These are phyloP conservation scores for Allium sativum DNA, from an alignment of 106 monocot genomes.

Conservation along the genomic window DNA sequence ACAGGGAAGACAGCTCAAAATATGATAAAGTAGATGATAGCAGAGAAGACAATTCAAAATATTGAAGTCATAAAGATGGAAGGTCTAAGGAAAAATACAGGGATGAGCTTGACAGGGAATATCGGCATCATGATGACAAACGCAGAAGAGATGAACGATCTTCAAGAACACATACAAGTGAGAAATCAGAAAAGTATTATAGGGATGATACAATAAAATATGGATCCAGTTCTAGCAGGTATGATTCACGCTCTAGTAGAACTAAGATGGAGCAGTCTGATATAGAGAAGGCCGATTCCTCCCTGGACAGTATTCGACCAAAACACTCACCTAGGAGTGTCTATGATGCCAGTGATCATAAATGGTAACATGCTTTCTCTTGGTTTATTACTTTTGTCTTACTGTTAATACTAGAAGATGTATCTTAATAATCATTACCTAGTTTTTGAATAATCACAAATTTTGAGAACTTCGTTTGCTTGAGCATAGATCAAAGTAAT, in stretches of 20 bases:
- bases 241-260: conserved; percentile 19
- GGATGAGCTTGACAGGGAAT: conserved; percentile 47
- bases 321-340: conserved; percentile 35
- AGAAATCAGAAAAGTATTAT: conserved; percentile 35
- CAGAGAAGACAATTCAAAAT: conserved; percentile 31
- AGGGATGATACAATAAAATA: conserved; percentile 37
- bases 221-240: conserved; percentile 12
- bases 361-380: conserved; percentile 19
- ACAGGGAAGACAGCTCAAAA: no score
- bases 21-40: conserved; percentile 34
- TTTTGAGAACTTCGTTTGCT: no score
- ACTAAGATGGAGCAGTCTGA: conserved; percentile 10
- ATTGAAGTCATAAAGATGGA: conserved; percentile 29
- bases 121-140: conserved; percentile 34
- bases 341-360: conserved; percentile 37
- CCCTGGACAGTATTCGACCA: conserved; percentile 13
- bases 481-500: no score
- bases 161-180: conserved; percentile 24
- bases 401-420: no score
- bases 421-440: no score
- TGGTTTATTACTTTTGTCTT: not conserved
- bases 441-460: no score
- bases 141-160: conserved; percentile 25
- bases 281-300: conserved; percentile 28
- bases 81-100: conserved; percentile 37